Evolutionary conservation across 495 filamentous ascomycete genomes (phyloP).

Genomic region (Neurospora sp.): DNA sequence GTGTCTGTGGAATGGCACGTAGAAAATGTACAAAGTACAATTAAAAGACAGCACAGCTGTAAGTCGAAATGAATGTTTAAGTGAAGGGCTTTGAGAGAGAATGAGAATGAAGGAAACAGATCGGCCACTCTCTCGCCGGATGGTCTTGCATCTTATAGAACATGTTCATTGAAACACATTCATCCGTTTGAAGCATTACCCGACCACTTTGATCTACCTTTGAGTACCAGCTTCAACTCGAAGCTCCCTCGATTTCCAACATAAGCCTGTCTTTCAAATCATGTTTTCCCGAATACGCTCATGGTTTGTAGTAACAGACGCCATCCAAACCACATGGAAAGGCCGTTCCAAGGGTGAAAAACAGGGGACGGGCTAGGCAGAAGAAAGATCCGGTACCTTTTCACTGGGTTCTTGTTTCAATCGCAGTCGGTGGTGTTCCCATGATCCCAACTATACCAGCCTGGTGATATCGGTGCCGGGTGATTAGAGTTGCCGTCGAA

Average conservation of each 20-base stretch:
- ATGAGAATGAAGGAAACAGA: not conserved
- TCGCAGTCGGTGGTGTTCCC: not conserved
- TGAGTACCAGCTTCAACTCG: not conserved
- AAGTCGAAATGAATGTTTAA: not conserved
- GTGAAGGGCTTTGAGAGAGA: not conserved
- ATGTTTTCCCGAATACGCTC: not conserved
- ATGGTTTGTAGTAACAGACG: not conserved
- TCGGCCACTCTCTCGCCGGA: not conserved
- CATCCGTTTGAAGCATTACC: not conserved
- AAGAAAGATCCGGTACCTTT: not conserved
- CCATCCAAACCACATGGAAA: not conserved
- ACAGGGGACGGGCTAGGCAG: not conserved
- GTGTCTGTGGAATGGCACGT: not conserved
- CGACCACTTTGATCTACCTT: not conserved
- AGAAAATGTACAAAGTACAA: not conserved
- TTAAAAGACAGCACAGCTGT: slow-evolving; percentile 21
- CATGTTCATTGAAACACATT: not conserved
- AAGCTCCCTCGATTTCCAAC: not conserved
- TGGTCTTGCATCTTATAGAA: not conserved
- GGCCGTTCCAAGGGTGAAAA: not conserved
- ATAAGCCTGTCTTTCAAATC: not conserved
- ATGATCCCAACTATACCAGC: not conserved
- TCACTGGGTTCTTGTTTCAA: not conserved
- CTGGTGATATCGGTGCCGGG: not conserved
- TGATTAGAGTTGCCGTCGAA: not conserved